Evolutionary conservation across 768 basidiomycete genomes (phyloP).

Genomic region (Pseudohyphozyma bogoriensis): DNA sequence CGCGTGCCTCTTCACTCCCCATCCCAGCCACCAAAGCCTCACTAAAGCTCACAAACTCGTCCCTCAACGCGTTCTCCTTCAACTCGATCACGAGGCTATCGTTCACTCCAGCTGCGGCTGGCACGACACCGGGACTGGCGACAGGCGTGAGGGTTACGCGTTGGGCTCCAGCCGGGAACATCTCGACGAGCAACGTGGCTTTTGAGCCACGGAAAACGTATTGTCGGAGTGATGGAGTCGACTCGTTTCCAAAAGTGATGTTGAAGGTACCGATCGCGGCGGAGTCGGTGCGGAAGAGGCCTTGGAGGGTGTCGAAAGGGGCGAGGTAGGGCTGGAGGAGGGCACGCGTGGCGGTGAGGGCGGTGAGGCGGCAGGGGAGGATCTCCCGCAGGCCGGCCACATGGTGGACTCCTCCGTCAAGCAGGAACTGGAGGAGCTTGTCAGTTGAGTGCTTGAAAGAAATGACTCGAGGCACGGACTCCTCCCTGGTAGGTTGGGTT

Average conservation of each 20-base stretch:
- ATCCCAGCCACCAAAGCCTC: slow-evolving; percentile 50
- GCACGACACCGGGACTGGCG: too few species aligned
- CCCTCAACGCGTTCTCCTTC: slow-evolving; percentile 45
- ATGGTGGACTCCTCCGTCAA: slow-evolving; percentile 72
- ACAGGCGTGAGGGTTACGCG: too few species aligned
- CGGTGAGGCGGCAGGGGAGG: slow-evolving; percentile 45
- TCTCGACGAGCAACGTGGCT: slow-evolving; percentile 46
- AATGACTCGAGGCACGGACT: background rate
- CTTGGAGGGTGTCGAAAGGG: slow-evolving; percentile 69
- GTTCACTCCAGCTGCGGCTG: too few species aligned
- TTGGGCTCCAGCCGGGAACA: background rate
- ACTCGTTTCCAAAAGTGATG: slow-evolving; percentile 54
- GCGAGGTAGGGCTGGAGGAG: slow-evolving; percentile 61
- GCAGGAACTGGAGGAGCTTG: slow-evolving; percentile 43
- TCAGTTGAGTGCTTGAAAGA: background rate
- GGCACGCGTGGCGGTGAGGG: slow-evolving; percentile 56
- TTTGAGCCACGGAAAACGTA: slow-evolving; percentile 54
- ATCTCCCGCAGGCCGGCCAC: slow-evolving; percentile 37
- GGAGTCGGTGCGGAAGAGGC: background rate
- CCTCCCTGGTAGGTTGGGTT: slow-evolving; percentile 53
- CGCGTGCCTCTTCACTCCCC: slow-evolving; percentile 39
- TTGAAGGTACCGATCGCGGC: slow-evolving; percentile 43
- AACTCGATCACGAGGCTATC: slow-evolving; percentile 46
- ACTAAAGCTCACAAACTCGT: slow-evolving; percentile 21
- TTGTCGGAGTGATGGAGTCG: slow-evolving; percentile 35